Base-by-base conservation (phyloP, 192 early-diverging fungal species). In the Rhizoclosmatium sp. region DNA sequence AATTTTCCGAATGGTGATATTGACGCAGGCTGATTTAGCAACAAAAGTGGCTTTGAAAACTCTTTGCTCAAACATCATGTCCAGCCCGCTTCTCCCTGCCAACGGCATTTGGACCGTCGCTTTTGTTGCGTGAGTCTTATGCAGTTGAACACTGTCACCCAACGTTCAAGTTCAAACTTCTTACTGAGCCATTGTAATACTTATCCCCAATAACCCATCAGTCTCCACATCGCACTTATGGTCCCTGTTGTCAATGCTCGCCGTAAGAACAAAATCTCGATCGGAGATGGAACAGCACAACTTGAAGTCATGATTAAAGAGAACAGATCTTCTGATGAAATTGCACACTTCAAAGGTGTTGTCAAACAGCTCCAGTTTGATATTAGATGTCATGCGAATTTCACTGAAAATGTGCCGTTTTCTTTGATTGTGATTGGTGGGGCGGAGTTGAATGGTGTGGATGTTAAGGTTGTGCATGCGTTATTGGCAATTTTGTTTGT, bases 231-330 rank as follows among this genome's bases (percentile, higher is more conserved):
- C 10, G 70, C 41, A n/a, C 45, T 72, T 45, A 47, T 58, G 16
- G 16, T 42, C 19, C 12, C 21, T 2, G 45, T 75, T 41, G 62
- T 75, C 23, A 7, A 10, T 42, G 5, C 10, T 16, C 72, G 72
- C 14, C 72, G 72, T 56, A n/a, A 49, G 2, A 14, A 62, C 72
- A 23, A 39, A 42, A 75, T 75, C 72, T 62, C 72, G 21, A 60
- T 75, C 72, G 72, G 72, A n/a, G 72, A 75, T 59, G 72, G 72
- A n/a, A 75, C 7, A 14, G 59, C 56, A 59, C 61, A 60, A 62
- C 23, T 64, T 41, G 72, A 23, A 45, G 60, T 49, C 9, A 9
- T 71, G 3, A 59, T 71, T 14, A 40, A 7, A 5, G 72, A 9
- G 41, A 14, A 75, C 16, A 21, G 39, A 7, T 7, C 39, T 21